phyloP scores from a whole-genome alignment of 2,329 filamentous ascomycete genomes.

The Penicillium sp. region DNA sequence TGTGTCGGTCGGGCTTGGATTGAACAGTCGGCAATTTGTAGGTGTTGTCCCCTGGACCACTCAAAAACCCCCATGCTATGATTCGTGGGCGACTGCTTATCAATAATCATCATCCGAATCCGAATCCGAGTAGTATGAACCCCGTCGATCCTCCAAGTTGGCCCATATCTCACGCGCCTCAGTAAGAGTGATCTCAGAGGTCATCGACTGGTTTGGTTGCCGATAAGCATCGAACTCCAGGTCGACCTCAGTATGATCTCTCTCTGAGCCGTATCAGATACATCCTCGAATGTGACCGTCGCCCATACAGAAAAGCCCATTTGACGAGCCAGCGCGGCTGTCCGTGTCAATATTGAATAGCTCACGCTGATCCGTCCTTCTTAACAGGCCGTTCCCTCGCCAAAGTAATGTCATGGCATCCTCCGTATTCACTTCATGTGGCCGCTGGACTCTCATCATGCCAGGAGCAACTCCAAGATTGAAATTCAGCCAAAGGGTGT shows the following conservation, averaged over 20 bases:
- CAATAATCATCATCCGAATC: no score
- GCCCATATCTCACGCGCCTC: constrained; percentile 3
- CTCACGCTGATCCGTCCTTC: neutral
- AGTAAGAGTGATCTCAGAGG: constrained; percentile 4
- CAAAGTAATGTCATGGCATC: neutral
- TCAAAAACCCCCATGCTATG: neutral
- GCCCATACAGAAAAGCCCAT: neutral
- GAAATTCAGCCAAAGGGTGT: neutral
- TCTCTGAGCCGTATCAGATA: neutral
- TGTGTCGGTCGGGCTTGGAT: neutral
- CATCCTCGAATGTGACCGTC: constrained; percentile 1
- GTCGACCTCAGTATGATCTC: neutral
- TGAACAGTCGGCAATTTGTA: neutral
- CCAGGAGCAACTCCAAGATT: neutral
- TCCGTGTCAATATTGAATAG: neutral
- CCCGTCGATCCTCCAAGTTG: neutral
- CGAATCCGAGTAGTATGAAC: neutral
- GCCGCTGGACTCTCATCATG: constrained; percentile 5
- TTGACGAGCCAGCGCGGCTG: neutral
- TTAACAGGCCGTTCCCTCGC: neutral
- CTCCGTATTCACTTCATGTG: neutral
- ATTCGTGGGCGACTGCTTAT: neutral
- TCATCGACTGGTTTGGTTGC: neutral
- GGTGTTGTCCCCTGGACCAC: neutral
- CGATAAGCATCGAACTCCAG: constrained; percentile 4